Conservation (phyloP, 1,284 basidiomycete species). For the Pyrrhoderma lamaoense region DNA sequence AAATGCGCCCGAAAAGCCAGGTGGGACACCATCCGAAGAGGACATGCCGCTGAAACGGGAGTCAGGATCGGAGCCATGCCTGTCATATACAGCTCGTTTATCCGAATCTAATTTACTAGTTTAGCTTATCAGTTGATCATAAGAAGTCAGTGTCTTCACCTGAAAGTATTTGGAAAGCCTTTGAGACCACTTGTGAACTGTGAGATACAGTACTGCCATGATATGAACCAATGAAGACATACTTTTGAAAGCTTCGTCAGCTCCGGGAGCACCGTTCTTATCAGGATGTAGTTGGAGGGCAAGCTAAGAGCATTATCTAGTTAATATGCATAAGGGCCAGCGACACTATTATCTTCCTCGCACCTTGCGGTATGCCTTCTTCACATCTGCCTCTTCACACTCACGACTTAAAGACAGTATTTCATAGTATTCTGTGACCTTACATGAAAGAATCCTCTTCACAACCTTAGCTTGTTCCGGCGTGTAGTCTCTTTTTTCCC, state of each 20-base stretch:
- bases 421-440: constrained; percentile 89
- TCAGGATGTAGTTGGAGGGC: constrained; percentile 94
- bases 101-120: constrained; percentile 65
- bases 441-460: constrained; percentile 80
- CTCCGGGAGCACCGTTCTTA: constrained; percentile 96
- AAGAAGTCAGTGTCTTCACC: constrained; percentile 35
- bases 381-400: constrained; percentile 86
- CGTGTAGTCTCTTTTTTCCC: constrained; percentile 81
- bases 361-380: constrained; percentile 97
- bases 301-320: constrained; percentile 44
- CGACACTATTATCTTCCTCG: too few relatives aligned
- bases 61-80: constrained; percentile 82
- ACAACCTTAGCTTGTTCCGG: constrained; percentile 82
- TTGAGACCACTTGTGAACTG: constrained; percentile 81
- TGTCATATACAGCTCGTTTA: constrained; percentile 87
- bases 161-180: constrained; percentile 93
- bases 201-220: neutral
- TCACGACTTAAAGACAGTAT: constrained; percentile 81
- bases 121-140: neutral
- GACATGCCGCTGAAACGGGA: constrained; percentile 66
- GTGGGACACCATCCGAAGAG: constrained; percentile 33
- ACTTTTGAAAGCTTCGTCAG: constrained; percentile 99
- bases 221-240: constrained; percentile 27
- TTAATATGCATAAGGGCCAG: constrained; percentile 9
- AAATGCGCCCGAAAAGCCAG: constrained; percentile 46